Base-by-base conservation (phyloP, 768 basidiomycete genomes). In the Leccinellum luteum region DNA sequence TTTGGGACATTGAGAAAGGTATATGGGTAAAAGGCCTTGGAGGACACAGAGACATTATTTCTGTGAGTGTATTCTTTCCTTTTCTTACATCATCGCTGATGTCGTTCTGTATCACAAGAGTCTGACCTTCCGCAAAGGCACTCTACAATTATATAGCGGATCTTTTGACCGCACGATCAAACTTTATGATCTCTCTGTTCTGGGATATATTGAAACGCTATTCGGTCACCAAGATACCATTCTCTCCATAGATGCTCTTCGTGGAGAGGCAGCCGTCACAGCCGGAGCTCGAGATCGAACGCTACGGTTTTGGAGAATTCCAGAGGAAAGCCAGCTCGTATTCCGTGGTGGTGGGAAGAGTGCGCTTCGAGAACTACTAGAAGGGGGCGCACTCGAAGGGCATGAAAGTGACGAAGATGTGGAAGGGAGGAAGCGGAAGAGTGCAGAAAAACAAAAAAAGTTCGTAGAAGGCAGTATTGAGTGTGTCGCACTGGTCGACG, bases 191-290 rank as follows among this genome's bases (percentile, higher is more conserved):
- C 75, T 82, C 48, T 81, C 76, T 59, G 90, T 92, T 6, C 83
- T 96, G 80, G 94, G 92, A 10, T 94, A 94, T 66, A 88, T 98
- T 55, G 96, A 99, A 71, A 98, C 96, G 8, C 78, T 98, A 4
- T 99, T 96, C 69, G 97, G 97, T 1, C 97, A 99, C 69, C 96
- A 98, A 75, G 95, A 98, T 66, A 82, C 84, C 28, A 84, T 97
- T 28, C 76, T 90, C 15, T 77, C 81, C 4, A 66, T 99, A 6
- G 92, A 94, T 60, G 80, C 92, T 6, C 81, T 98, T 15, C 85
- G 90, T 32, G 84, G 84, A 7, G 94, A 98, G 64, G 85, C 86
- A 2, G 90, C 89, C 15, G 84, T 98, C 19, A 94, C 88, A 34
- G 89, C 89, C 6, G 97, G 96, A 19, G 91, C 86, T 1, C 79